Evolutionary conservation across 177 flowering plant species (phyloP).

Genomic region (Tripterygium wilfordii): DNA sequence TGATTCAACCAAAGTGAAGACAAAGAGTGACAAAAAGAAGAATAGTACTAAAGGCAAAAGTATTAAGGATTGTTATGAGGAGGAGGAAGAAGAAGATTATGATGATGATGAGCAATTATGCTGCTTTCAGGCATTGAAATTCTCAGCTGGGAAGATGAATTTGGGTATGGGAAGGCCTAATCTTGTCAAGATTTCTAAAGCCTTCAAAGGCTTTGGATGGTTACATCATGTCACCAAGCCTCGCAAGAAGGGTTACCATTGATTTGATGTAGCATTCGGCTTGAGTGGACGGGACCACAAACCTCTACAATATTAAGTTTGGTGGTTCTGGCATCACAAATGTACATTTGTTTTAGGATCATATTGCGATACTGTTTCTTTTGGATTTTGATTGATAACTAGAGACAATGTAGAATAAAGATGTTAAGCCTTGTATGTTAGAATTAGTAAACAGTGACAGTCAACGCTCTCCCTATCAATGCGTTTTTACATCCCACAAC

Average conservation of each 20-base stretch:
- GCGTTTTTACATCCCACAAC: too few relatives aligned
- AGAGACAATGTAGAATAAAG: too few relatives aligned
- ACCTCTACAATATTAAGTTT: too few relatives aligned
- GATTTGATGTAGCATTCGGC: too few relatives aligned
- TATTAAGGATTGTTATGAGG: constrained; percentile 3
- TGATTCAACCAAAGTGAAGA: constrained; percentile 22
- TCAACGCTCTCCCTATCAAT: too few relatives aligned
- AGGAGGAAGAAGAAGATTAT: constrained; percentile 30
- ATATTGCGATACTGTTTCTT: too few relatives aligned
- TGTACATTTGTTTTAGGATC: too few relatives aligned
- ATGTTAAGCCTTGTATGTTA: too few relatives aligned
- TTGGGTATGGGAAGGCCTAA: constrained; percentile 68
- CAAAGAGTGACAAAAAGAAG: constrained; percentile 26
- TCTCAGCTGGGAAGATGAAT: constrained; percentile 80
- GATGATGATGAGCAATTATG: constrained; percentile 36
- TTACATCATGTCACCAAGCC: constrained; percentile 42
- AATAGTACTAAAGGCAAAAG: constrained; percentile 11
- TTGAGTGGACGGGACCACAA: too few relatives aligned
- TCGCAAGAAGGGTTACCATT: constrained; percentile 33
- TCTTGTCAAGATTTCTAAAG: constrained; percentile 57
- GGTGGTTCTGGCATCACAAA: too few relatives aligned
- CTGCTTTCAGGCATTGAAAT: constrained; percentile 73
- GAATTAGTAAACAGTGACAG: too few relatives aligned
- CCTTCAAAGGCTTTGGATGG: constrained; percentile 72
- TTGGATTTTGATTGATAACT: too few relatives aligned